Percentiles rank a stretch among this genome's conserved stretches.
These are phyloP conservation scores for Citrus trifoliata DNA, from an alignment of 345 rosid genomes.

Conservation along the genomic window DNA sequence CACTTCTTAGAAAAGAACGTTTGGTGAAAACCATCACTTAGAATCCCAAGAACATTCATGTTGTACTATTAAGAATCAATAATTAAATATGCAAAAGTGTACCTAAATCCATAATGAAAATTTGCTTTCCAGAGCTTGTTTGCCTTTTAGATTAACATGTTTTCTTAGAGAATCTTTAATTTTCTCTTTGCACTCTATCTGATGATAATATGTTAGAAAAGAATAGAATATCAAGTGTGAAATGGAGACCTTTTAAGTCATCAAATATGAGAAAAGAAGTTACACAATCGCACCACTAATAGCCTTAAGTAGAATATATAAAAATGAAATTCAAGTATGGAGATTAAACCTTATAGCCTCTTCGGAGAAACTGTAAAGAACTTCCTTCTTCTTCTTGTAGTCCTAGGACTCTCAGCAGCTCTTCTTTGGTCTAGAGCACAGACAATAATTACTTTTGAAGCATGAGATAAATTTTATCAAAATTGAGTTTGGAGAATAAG, in stretches of 20 bases:
- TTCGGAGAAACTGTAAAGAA: constrained; percentile 80
- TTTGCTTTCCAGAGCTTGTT: too few species aligned
- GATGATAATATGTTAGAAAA: too few species aligned
- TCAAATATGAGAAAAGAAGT: not conserved
- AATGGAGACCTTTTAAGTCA: not conserved
- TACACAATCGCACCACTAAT: not conserved
- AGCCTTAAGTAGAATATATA: not conserved
- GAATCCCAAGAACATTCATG: too few species aligned
- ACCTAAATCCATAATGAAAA: too few species aligned
- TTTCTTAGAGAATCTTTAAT: too few species aligned
- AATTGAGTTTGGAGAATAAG: not conserved
- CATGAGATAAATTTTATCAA: not conserved
- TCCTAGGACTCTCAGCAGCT: constrained; percentile 79
- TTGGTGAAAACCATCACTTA: too few species aligned
- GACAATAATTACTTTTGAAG: constrained; percentile 12
- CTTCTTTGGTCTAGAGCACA: constrained; percentile 79
- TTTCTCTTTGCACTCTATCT: too few species aligned
- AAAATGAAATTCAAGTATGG: not conserved
- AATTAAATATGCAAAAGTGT: too few species aligned
- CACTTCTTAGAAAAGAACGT: too few species aligned
- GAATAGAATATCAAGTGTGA: too few species aligned
- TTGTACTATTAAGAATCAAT: too few species aligned
- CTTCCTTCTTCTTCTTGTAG: constrained; percentile 93
- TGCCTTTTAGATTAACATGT: too few species aligned
- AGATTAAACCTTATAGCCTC: constrained; percentile 75